Percentiles rank a stretch among this genome's conserved stretches.
Evolutionary conservation across 805 yeast species (phyloP).

Genomic region (Saccharomyces paradoxus): DNA sequence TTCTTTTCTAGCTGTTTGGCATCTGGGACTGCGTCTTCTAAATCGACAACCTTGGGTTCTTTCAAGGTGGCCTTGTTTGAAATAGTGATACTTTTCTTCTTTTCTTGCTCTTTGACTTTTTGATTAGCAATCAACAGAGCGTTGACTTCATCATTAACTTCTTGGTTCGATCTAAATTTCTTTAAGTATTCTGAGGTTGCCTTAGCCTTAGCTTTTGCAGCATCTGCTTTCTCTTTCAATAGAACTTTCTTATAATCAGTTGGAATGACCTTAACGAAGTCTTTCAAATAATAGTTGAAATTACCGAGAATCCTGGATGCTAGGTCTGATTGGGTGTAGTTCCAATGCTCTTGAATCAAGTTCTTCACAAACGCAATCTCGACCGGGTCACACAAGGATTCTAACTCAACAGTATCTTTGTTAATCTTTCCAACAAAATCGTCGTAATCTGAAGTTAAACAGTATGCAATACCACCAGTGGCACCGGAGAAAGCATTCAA

Average conservation of each 20-base stretch:
- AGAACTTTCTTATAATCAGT: slow-evolving; percentile 83
- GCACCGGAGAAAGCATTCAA: slow-evolving; percentile 88
- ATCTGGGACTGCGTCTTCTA: slow-evolving; percentile 82
- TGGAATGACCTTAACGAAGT: slow-evolving; percentile 91
- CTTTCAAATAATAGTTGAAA: slow-evolving; percentile 79
- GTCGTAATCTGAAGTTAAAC: slow-evolving; percentile 81
- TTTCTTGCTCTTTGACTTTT: slow-evolving; percentile 1
- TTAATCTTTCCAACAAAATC: slow-evolving; percentile 79
- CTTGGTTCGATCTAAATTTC: slow-evolving; percentile 51
- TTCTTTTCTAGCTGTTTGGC: slow-evolving; percentile 56
- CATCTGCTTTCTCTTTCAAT: slow-evolving; percentile 66
- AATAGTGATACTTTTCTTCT: slow-evolving; percentile 12
- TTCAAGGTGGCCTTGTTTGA: slow-evolving; percentile 30
- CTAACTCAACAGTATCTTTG: slow-evolving; percentile 71
- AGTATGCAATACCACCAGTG: slow-evolving; percentile 99
- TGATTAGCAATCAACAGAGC: slow-evolving; percentile 36
- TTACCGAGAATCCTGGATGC: slow-evolving; percentile 77
- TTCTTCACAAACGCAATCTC: slow-evolving; percentile 94
- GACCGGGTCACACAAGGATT: slow-evolving; percentile 69
- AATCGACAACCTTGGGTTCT: slow-evolving; percentile 83
- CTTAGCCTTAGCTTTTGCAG: slow-evolving; percentile 46
- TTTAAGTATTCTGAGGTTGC: slow-evolving; percentile 60
- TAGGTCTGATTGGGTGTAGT: slow-evolving; percentile 85
- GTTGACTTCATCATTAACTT: slow-evolving; percentile 65
- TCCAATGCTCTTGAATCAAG: slow-evolving; percentile 88